Conservation (phyloP, 495 filamentous ascomycete species). For the Opeltia flavorubescens region DNA sequence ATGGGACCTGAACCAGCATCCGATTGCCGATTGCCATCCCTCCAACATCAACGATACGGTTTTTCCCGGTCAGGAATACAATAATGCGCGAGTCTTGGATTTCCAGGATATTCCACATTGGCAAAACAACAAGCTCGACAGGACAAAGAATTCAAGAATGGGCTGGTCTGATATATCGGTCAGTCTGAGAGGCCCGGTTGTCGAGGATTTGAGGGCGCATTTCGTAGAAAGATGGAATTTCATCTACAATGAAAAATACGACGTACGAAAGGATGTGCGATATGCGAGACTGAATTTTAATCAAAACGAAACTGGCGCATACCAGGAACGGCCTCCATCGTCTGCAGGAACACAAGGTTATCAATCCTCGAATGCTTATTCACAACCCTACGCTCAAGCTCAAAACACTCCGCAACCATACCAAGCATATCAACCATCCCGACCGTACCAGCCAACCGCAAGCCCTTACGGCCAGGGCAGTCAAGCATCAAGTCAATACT, state of each 20-base stretch:
- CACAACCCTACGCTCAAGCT: not conserved
- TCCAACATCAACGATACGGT: constrained; percentile 56
- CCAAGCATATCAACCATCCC: constrained; percentile 1
- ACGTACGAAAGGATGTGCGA: constrained; percentile 43
- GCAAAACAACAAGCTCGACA: constrained; percentile 76
- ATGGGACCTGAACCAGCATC: constrained; percentile 56
- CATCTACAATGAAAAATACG: constrained; percentile 76
- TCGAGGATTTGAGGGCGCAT: constrained; percentile 62
- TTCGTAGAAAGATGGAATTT: constrained; percentile 91
- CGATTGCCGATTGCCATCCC: constrained; percentile 76
- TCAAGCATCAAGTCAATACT: constrained; percentile 20
- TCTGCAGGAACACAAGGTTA: not conserved
- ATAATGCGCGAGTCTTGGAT: constrained; percentile 78
- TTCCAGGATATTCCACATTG: constrained; percentile 75
- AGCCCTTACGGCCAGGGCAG: not conserved
- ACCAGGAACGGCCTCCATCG: not conserved
- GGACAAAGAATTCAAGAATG: constrained; percentile 71
- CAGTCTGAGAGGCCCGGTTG: constrained; percentile 63
- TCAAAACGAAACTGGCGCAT: constrained; percentile 10
- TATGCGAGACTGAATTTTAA: constrained; percentile 40
- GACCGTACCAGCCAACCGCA: constrained; percentile 11
- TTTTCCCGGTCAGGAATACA: constrained; percentile 90
- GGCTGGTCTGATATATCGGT: constrained; percentile 71
- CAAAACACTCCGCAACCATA: constrained; percentile 7
- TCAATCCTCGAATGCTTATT: not conserved